Evolutionary conservation across 768 basidiomycete species (phyloP), one percentile per base, ranked within the genome.

Genomic region (Clathrus columnatus): DNA sequence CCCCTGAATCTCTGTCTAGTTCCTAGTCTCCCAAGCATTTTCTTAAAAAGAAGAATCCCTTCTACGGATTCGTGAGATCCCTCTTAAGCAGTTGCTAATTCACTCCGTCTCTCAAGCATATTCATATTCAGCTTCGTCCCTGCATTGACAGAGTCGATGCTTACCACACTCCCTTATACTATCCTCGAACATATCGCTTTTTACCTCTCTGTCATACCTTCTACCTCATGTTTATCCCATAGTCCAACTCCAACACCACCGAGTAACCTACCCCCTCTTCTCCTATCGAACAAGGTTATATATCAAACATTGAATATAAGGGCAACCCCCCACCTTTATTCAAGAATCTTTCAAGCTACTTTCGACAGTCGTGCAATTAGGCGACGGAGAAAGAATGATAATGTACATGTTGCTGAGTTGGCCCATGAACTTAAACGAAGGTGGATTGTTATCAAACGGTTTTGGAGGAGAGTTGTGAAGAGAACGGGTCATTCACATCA

Each of bases 171-270:
- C 66, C 69, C 72, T 48, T 50, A 70, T 72, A 72, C 74, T 70
- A 57, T 74, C 50, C 64, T 85, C 63, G 72, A 79, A 57, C 61
- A 70, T 59, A 76, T 87, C 68, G 77, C 72, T 48, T 69, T 79
- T 67, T 66, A 77, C 46, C 64, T 82, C 63, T 69, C 73, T 55
- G 66, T 70, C 46, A 58, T 66, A 26, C 60, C 67, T 47, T 72
- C 62, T 27, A 67, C n/a, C n/a, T n/a, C n/a, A n/a, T n/a, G n/a
- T n/a, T n/a, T n/a, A n/a, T n/a, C n/a, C n/a, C n/a, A n/a, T n/a
- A n/a, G n/a, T n/a, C n/a, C n/a, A n/a, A n/a, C n/a, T n/a, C n/a
- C 74, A 24, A 77, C 77, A 17, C 80, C 77, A 0, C 83, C 84
- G 0, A 30, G 65, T 1, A 57, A 69, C 6, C 64, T 86, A 48